A percentile compares a stretch with the other conserved stretches of the same genome.
Evolutionary conservation across 2,329 filamentous ascomycete species (phyloP).

Genomic region (Biscogniauxia mediterranea): DNA sequence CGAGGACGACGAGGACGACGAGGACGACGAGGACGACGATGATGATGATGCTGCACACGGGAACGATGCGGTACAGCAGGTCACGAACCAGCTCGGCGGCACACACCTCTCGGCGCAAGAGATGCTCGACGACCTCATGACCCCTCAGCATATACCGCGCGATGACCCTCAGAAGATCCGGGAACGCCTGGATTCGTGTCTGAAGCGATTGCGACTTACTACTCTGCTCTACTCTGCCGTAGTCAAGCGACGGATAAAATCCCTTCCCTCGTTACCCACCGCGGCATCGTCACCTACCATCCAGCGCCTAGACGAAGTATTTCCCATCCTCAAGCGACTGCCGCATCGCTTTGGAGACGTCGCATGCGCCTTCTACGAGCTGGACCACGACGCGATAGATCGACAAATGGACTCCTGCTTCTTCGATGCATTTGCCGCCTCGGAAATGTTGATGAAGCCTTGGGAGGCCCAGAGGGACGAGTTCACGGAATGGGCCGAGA

Average conservation of each 20-base stretch:
- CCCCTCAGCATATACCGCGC: conserved; percentile 59
- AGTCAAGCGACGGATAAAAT: conserved; percentile 66
- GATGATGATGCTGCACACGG: conserved; percentile 33
- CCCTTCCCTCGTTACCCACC: conserved; percentile 46
- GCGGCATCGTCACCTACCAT: conserved; percentile 33
- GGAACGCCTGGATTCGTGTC: conserved; percentile 60
- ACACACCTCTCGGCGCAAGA: conserved; percentile 48
- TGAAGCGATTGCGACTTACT: conserved; percentile 66
- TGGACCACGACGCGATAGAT: conserved; percentile 60
- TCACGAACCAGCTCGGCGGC: conserved; percentile 31
- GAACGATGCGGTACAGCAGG: conserved; percentile 42
- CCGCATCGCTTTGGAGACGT: conserved; percentile 70
- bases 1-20: conserved; percentile 57
- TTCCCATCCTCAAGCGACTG: conserved; percentile 55
- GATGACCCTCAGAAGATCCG: conserved; percentile 64
- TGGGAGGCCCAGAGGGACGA: conserved; percentile 70
- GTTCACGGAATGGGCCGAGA: conserved; percentile 73
- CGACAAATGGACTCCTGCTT: conserved; percentile 58
- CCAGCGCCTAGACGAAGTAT: conserved; percentile 52
- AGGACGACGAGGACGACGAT: conserved; percentile 45
- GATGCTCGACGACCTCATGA: conserved; percentile 68
- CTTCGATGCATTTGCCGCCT: conserved; percentile 54
- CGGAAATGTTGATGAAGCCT: conserved; percentile 53
- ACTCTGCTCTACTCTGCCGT: conserved; percentile 68
- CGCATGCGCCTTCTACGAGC: conserved; percentile 69